Evolutionary conservation across 805 yeast genomes (phyloP), one percentile per base, ranked within the genome.

Genomic region (Wilhelminamyces savonicus): DNA sequence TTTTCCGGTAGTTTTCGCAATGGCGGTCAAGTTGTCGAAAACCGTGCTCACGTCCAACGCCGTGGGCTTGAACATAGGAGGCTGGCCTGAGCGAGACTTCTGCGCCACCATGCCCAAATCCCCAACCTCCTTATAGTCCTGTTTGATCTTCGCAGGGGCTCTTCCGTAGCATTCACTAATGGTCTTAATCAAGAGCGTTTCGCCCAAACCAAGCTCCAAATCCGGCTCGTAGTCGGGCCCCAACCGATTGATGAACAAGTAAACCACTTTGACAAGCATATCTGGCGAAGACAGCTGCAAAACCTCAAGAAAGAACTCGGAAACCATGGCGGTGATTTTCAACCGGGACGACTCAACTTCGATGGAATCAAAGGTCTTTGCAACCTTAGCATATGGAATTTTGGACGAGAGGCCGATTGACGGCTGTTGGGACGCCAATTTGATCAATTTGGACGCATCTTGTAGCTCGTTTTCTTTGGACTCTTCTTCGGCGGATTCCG

Each of bases 141-240:
- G 62, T 50, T 77, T 87, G 30, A 92, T 72, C 37, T 79, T 84
- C 3, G 76, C 61, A 1, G 75, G 42, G 0, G 88, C 70, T 32
- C 94, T 68, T 1, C 98, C 98, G 12, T 95, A 88, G 28, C 94
- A 76, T 48, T 84, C 95, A 21, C 87, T 77, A 23, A 92, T 75
- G 0, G 97, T 92, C 48, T 88, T 92, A 46, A 88, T 76, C 16
- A 92, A 61, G 8, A 92, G 52, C 2, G 94, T 78, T 54, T 92
- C 98, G 12, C 98, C 98, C 3, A 92, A 67, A 0, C 98, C 98
- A 16, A 92, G 64, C 49, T 92, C 98, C 34, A 90, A 61, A 18
- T 94, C 97, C 2, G 70, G 68, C 50, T 86, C 95, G 50, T 92
- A 92, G 52, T 92, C 98, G 0, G 98, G 98, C 0, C 97, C 96